phyloP scores from a whole-genome alignment of 305 asterid species.

The Petunia hybrid region DNA sequence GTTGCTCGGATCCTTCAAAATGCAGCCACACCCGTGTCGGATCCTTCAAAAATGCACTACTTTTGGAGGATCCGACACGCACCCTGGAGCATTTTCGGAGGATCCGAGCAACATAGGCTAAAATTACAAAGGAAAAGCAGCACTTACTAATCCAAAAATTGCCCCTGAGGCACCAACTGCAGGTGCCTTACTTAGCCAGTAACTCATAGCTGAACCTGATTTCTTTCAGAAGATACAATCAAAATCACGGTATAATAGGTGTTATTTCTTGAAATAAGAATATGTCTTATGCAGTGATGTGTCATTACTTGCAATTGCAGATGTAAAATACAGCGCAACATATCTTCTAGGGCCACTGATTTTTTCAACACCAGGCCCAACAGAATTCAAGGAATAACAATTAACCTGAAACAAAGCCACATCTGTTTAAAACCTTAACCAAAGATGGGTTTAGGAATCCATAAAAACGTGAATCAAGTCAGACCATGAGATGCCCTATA shows the following conservation, averaged over 20 bases:
- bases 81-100: too few relatives aligned
- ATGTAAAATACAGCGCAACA: conserved; percentile 68
- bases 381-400: conserved; percentile 81
- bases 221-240: conserved; percentile 38
- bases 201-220: conserved; percentile 87
- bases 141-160: conserved; percentile 83
- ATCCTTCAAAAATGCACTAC: too few relatives aligned
- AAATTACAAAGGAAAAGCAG: conserved; percentile 2
- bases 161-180: conserved; percentile 98
- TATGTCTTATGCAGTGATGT: conserved; percentile 33
- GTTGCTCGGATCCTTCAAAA: too few relatives aligned
- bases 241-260: conserved; percentile 31
- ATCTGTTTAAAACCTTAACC: conserved; percentile 34
- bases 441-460: conserved; percentile 17
- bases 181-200: conserved; percentile 75
- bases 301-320: conserved; percentile 81
- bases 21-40: too few relatives aligned
- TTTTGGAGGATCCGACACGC: too few relatives aligned
- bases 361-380: conserved; percentile 80
- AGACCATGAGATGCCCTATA: conserved; percentile 82
- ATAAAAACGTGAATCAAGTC: conserved; percentile 39
- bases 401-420: conserved; percentile 63
- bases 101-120: too few relatives aligned
- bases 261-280: conserved; percentile 35
- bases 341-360: conserved; percentile 76